phyloP scores from a whole-genome alignment of 2,329 filamentous ascomycete genomes.

The Xylariaceae sp. region DNA sequence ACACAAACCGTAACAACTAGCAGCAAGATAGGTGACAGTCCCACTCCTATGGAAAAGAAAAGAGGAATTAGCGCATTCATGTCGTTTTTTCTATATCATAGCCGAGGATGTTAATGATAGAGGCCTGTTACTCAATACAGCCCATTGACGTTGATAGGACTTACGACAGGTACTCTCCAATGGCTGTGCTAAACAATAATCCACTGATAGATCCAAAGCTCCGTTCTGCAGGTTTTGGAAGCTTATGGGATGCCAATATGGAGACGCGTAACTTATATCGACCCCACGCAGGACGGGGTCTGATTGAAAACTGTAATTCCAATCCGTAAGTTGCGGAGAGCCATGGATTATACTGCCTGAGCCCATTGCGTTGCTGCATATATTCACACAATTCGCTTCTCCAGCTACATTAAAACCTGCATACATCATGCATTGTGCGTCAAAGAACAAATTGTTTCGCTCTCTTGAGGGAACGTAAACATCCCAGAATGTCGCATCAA shows the following conservation, averaged over 20 bases:
- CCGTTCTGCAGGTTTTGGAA: neutral
- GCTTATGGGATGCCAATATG: no score
- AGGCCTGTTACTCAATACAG: no score
- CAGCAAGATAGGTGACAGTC: neutral
- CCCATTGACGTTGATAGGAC: neutral
- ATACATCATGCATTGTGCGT: neutral
- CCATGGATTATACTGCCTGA: no score
- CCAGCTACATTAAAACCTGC: neutral
- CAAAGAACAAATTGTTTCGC: neutral
- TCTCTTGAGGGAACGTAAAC: neutral
- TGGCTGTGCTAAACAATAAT: constrained; percentile 18
- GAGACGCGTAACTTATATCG: no score
- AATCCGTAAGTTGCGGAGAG: no score
- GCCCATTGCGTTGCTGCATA: neutral
- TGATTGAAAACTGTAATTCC: no score
- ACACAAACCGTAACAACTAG: neutral
- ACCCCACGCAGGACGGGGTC: no score
- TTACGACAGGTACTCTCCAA: neutral
- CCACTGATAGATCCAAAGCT: constrained; percentile 13
- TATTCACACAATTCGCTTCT: neutral
- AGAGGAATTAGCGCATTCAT: no score
- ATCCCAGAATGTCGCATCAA: neutral
- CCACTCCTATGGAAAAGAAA: no score
- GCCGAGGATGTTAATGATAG: no score
- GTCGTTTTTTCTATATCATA: no score